Evolutionary conservation across 345 rosid genomes (phyloP).

Genomic region (Euphorbia lathyris): DNA sequence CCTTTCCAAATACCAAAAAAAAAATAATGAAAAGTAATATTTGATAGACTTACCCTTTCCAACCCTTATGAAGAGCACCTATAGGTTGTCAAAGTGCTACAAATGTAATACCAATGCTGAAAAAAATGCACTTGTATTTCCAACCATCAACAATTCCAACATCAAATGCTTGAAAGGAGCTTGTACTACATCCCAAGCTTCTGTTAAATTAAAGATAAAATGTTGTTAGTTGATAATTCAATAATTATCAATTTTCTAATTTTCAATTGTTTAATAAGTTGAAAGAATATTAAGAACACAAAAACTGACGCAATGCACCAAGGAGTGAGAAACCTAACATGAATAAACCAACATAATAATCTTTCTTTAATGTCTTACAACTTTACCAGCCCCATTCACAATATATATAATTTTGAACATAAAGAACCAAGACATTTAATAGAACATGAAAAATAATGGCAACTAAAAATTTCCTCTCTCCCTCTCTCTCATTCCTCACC

Average conservation of each 20-base stretch:
- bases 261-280: background rate
- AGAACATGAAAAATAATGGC: no score
- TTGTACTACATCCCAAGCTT: conserved; percentile 99
- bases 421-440: background rate
- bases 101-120: conserved; percentile 95
- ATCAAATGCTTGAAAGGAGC: conserved; percentile 95
- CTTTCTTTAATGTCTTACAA: background rate
- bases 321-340: background rate
- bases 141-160: conserved; percentile 99
- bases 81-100: conserved; percentile 99
- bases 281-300: background rate
- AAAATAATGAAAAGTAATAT: no score
- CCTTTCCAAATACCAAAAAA: no score
- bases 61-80: conserved; percentile 92
- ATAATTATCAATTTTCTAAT: background rate
- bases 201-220: conserved; percentile 41
- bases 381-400: background rate
- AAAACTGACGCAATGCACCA: no score
- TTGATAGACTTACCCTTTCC: conserved; percentile 89
- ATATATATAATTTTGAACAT: background rate
- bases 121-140: conserved; percentile 96
- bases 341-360: background rate
- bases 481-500: no score
- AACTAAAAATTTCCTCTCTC: background rate
- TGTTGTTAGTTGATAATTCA: background rate